phyloP scores from a whole-genome alignment of 441 rosid species.

The Gossypium laxum region DNA sequence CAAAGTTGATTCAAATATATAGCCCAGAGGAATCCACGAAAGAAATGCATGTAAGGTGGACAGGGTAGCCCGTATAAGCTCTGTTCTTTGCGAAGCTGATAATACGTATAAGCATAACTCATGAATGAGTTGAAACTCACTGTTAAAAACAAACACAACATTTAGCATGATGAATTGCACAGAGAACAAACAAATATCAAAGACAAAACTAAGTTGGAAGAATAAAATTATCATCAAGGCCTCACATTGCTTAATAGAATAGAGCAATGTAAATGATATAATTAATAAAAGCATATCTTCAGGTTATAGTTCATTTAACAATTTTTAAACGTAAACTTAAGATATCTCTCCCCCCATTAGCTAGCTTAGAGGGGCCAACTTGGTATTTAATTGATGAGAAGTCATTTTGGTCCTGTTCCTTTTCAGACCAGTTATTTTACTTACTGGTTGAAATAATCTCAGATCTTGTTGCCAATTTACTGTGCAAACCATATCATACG shows the following conservation, averaged over 20 bases:
- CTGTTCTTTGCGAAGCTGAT: conserved; percentile 92
- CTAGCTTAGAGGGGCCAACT: neutral
- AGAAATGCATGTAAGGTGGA: conserved; percentile 97
- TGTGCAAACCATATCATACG: neutral
- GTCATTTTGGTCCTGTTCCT: neutral
- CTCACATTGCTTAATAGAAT: neutral
- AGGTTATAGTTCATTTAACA: neutral
- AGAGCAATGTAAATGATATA: conserved; percentile 16
- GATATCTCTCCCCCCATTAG: neutral
- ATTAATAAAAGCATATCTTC: neutral
- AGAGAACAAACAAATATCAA: neutral
- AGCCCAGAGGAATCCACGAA: conserved; percentile 99
- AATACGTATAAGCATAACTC: conserved; percentile 95
- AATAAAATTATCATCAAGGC: neutral
- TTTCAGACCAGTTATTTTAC: neutral
- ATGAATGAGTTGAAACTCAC: conserved; percentile 98
- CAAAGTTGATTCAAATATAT: conserved; percentile 95
- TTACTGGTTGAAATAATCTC: neutral
- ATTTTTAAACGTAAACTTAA: neutral
- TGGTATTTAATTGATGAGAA: neutral
- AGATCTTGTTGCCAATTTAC: neutral
- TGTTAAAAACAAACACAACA: conserved; percentile 40
- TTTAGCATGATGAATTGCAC: conserved; percentile 12
- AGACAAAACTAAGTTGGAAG: neutral
- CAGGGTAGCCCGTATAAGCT: conserved; percentile 85